Percentiles rank a stretch among this genome's conserved stretches.
Evolutionary conservation across 139 green algal genomes (phyloP).

Genomic region (Trebouxia sp.): DNA sequence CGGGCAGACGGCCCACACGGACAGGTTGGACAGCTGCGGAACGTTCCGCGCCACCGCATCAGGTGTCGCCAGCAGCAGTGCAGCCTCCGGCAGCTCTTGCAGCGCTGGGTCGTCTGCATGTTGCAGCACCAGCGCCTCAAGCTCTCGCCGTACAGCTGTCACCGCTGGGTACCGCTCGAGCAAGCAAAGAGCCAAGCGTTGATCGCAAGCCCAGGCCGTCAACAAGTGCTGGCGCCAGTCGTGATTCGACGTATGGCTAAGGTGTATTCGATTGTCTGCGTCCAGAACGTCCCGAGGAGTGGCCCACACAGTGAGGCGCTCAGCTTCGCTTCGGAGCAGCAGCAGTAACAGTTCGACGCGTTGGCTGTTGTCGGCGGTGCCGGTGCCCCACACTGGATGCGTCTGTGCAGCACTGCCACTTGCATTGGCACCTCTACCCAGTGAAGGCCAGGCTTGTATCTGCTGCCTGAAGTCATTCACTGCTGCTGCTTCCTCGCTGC

Average conservation of each 20-base stretch:
- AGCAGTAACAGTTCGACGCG: constrained; percentile 36
- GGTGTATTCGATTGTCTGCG: not conserved
- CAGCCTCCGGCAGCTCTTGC: constrained; percentile 61
- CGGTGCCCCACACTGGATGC: constrained; percentile 51
- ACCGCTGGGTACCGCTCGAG: constrained; percentile 37
- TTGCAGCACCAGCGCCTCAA: constrained; percentile 55
- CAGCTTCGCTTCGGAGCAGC: constrained; percentile 48
- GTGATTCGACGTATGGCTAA: not conserved
- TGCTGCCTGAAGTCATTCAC: constrained; percentile 37
- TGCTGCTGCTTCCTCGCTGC: constrained; percentile 37
- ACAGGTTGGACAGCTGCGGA: constrained; percentile 6
- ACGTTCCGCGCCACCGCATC: not conserved
- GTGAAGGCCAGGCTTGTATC: constrained; percentile 1
- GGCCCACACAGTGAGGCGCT: constrained; percentile 52
- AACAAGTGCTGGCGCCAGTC: constrained; percentile 44
- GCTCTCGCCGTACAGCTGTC: not conserved
- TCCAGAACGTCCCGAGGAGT: constrained; percentile 12
- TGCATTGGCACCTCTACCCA: not conserved
- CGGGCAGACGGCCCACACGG: constrained; percentile 32
- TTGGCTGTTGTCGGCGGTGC: constrained; percentile 14
- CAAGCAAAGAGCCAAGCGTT: constrained; percentile 59
- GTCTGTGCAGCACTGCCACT: not conserved
- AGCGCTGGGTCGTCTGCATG: constrained; percentile 40
- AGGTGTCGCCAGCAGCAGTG: constrained; percentile 55
- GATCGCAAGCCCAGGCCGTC: constrained; percentile 64